These are phyloP conservation scores for Bipolaris victoriae DNA, from an alignment of 2,329 filamentous ascomycete genomes.

Conservation along the genomic window DNA sequence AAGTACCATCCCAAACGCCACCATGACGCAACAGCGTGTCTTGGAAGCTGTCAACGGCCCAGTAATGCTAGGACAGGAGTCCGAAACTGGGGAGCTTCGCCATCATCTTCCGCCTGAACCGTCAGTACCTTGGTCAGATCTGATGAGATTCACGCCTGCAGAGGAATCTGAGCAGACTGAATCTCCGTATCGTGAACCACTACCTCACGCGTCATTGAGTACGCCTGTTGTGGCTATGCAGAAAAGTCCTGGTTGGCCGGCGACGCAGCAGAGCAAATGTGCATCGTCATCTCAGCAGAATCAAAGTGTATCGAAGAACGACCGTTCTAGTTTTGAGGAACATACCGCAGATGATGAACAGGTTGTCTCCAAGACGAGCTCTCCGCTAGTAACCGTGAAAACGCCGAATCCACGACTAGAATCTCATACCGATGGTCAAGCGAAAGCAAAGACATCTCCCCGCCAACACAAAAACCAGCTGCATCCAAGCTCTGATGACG, in stretches of 20 bases:
- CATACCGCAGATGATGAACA: not conserved
- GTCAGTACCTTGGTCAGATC: constrained; percentile 48
- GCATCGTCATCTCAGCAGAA: constrained; percentile 10
- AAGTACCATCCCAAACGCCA: constrained; percentile 52
- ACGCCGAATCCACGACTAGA: not conserved
- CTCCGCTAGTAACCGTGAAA: not conserved
- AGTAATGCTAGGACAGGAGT: constrained; percentile 31
- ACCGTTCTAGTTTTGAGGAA: not conserved
- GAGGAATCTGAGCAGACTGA: constrained; percentile 18
- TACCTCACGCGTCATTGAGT: not conserved
- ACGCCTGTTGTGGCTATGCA: not conserved
- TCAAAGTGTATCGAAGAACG: constrained; percentile 13
- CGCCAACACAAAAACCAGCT: constrained; percentile 7
- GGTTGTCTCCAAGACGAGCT: not conserved
- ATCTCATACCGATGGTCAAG: not conserved
- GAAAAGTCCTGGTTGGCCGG: not conserved
- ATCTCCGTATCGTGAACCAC: constrained; percentile 12
- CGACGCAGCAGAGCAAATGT: constrained; percentile 15
- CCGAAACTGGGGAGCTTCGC: constrained; percentile 16
- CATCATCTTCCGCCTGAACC: constrained; percentile 34
- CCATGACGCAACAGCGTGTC: constrained; percentile 50
- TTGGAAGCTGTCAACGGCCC: constrained; percentile 44
- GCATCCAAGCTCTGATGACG: constrained; percentile 30
- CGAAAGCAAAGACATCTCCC: constrained; percentile 1
- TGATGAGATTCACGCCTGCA: constrained; percentile 33